These are phyloP conservation scores for Pezicula carpinea DNA, from an alignment of 2,329 filamentous ascomycete genomes.

Conservation along the genomic window DNA sequence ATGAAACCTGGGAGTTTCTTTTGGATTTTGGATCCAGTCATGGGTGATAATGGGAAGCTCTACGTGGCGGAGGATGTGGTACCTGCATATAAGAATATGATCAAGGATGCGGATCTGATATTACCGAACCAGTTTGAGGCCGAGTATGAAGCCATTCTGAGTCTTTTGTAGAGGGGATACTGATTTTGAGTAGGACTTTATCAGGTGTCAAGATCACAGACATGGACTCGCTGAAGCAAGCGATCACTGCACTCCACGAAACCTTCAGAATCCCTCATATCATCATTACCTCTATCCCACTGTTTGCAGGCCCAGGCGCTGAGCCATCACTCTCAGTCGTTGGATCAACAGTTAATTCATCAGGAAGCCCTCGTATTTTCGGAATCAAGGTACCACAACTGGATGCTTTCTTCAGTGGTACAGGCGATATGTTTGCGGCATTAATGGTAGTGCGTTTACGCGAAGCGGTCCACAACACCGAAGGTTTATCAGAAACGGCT, in stretches of 20 bases:
- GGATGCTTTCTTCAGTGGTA: slow-evolving; percentile 92
- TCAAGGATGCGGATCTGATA: slow-evolving; percentile 83
- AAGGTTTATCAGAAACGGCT: slow-evolving; percentile 44
- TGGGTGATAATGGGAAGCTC: slow-evolving; percentile 90
- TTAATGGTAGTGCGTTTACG: slow-evolving; percentile 83
- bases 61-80: slow-evolving; percentile 92
- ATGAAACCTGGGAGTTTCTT: slow-evolving; percentile 75
- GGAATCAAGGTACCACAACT: slow-evolving; percentile 81
- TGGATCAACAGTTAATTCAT: slow-evolving; percentile 66
- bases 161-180: slow-evolving; percentile 1
- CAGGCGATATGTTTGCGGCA: slow-evolving; percentile 97
- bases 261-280: slow-evolving; percentile 78
- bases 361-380: slow-evolving; percentile 74
- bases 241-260: slow-evolving; percentile 73
- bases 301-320: slow-evolving; percentile 52
- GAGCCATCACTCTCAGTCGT: slow-evolving; percentile 62
- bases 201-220: slow-evolving; percentile 81
- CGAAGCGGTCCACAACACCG: slow-evolving; percentile 61
- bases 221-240: slow-evolving; percentile 64
- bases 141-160: slow-evolving; percentile 63
- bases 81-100: slow-evolving; percentile 77
- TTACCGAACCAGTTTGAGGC: slow-evolving; percentile 97
- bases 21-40: slow-evolving; percentile 96
- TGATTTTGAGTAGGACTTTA: slow-evolving; percentile 55
- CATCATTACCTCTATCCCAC: slow-evolving; percentile 79